A percentile compares a stretch with the other conserved stretches of the same genome.
Conservation (phyloP, 495 filamentous ascomycete genomes). For the Neurospora hispaniola region DNA sequence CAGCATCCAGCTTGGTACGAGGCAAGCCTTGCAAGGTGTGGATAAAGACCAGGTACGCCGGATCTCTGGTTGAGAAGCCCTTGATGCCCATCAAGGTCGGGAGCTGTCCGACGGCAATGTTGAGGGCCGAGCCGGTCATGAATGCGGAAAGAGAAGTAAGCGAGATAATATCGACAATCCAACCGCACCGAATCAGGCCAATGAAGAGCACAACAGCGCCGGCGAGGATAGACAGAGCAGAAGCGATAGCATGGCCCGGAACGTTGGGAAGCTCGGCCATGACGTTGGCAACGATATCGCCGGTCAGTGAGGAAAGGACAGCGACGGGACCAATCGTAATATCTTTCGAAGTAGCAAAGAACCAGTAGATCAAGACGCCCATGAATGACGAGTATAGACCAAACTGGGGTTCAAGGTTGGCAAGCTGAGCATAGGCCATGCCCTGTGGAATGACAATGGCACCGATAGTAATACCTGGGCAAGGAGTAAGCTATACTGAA, state of each 20-base stretch:
- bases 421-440: conserved; percentile 92
- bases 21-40: conserved; percentile 72
- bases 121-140: conserved; percentile 96
- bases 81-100: conserved; percentile 75
- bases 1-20: conserved; percentile 61
- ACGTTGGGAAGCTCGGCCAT: conserved; percentile 47
- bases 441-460: conserved; percentile 93
- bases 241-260: conserved; percentile 55
- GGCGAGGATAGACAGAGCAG: conserved; percentile 66
- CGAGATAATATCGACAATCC: conserved; percentile 93
- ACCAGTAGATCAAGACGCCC: conserved; percentile 94
- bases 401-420: conserved; percentile 65
- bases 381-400: conserved; percentile 97
- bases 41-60: conserved; percentile 81
- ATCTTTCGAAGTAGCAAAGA: conserved; percentile 97
- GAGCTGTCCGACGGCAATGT: conserved; percentile 82
- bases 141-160: conserved; percentile 87
- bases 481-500: conserved; percentile 7
- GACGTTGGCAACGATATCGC: conserved; percentile 61
- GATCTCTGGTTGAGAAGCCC: conserved; percentile 60
- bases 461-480: conserved; percentile 78
- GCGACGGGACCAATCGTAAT: conserved; percentile 99
- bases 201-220: conserved; percentile 76
- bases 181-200: conserved; percentile 70
- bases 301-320: conserved; percentile 85